These are phyloP conservation scores for Aquilaria yunnanensis DNA, from an alignment of 345 rosid genomes.

Conservation along the genomic window DNA sequence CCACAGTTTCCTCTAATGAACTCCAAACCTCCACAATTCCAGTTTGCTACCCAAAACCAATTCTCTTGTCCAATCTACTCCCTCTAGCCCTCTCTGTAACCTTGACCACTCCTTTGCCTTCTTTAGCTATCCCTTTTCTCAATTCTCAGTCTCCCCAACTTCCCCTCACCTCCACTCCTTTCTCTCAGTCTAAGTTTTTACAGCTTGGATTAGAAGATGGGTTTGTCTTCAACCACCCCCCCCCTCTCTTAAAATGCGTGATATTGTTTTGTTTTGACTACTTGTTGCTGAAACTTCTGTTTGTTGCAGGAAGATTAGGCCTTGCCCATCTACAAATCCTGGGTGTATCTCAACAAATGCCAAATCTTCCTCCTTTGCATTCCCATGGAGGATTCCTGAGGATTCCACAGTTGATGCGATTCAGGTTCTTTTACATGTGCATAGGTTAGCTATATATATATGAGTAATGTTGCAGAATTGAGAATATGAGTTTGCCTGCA, in stretches of 20 bases:
- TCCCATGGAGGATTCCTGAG: conserved; percentile 68
- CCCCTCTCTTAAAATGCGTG: not conserved
- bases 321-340: conserved; percentile 88
- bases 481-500: conserved; percentile 16
- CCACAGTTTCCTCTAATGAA: conserved; percentile 1
- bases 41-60: conserved; percentile 18
- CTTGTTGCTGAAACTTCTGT: no score
- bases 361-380: conserved; percentile 69
- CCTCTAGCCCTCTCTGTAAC: conserved; percentile 58
- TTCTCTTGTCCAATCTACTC: conserved; percentile 30
- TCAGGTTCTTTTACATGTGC: conserved; percentile 31
- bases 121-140: conserved; percentile 65
- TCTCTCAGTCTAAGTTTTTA: conserved; percentile 78
- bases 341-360: conserved; percentile 90
- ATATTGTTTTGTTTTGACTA: not conserved
- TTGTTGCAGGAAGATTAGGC: conserved; percentile 62
- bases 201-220: conserved; percentile 68
- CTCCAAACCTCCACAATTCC: conserved; percentile 12
- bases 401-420: conserved; percentile 36
- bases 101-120: conserved; percentile 44
- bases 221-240: conserved; percentile 18
- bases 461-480: not conserved
- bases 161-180: conserved; percentile 78
- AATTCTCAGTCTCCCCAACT: conserved; percentile 37
- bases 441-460: not conserved